Evolutionary conservation across 306 rosid species (phyloP), one percentile per base, ranked within the genome.

Genomic region (Vigna radiata): DNA sequence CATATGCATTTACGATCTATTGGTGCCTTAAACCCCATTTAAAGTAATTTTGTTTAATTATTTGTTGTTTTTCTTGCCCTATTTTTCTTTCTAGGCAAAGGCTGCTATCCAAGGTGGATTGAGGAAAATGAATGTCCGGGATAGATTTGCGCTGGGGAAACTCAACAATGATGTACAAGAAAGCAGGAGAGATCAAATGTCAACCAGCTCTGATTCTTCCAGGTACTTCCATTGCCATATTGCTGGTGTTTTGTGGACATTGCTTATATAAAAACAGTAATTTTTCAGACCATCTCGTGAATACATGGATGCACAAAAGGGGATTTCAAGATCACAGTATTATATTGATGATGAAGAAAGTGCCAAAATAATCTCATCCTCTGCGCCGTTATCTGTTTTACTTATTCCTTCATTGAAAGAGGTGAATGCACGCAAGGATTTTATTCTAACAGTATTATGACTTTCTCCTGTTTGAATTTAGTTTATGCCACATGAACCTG

Each of bases 341-440:
- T 50, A 76, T 72, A 86, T 76, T 52, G 93, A 90, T 75, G 92
- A 85, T 19, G 93, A 88, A 85, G 98, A 87, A 82, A 76, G 69
- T 79, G 86, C 77, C 70, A 93, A 85, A 83, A 62, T 91, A 70
- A 74, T 77, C 61, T 77, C 88, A 25, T 85, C 92, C 14, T 93
- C 93, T 86, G 84, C 70, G 49, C 89, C 96, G 3, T 81, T 93
- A 61, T 88, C 97, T 16, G 58, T 66, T 43, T 78, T 93, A 85
- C 89, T 93, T 36, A 86, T 91, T 81, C 92, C 98, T 84, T 90
- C 98, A 8, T 61, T 93, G 70, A 93, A 91, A 86, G 97, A 93
- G 98, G 98, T 93, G 77, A 80, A 65, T 60, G 23, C 33, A 50
- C 31, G 33, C 56, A 31, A 67, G 62, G 14, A 16, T 36, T 46